Evolutionary conservation across 2,329 filamentous ascomycete genomes (phyloP), one percentile per base, ranked within the genome.

Genomic region (Monilinia polystroma): DNA sequence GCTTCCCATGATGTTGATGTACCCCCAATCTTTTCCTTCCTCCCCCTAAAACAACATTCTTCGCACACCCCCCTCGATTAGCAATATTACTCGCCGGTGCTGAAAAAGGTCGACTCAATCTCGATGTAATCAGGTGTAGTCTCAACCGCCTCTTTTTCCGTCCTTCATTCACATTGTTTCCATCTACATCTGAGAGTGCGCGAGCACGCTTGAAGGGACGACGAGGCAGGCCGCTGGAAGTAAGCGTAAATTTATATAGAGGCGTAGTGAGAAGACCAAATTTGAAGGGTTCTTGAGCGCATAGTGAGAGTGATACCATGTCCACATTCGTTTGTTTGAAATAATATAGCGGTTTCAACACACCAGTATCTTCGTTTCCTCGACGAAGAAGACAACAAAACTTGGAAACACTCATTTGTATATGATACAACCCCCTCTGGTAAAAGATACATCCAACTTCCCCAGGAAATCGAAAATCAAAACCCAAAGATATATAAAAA

Each of bases 51-150:
- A 81, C 73, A 1, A 80, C 76, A 66, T 81, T 79, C 70, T 80
- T 81, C 55, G 79, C 71, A 49, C 16, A 43, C 1, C 51, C 35
- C 14, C 76, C 87, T 35, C 87, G 83, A 75, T 88, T 85, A 63
- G 88, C 81, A 54, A 91, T 90, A 72, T 91, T 88, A 54, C 88
- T 87, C 3, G 89, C 87, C 0, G 89, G 89, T 38, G 85, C 81
- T 0, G 88, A 90, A 76, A 86, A 92, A 1, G 89, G 88, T 58
- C 82, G 84, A 12, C 88, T 91, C 0, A 92, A 84, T 10, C 88
- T 83, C 26, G 88, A 91, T 1, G 90, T 92, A 73, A 91, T 85
- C 54, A 91, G 81, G 26, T 83, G 78, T 2, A 85, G 79, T 0
- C 87, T 82, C 4, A 91, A 78, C 4, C 89, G 82, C 32, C 89